Conservation (phyloP, 2,329 filamentous ascomycete species). For the Exophiala aquamarina region DNA sequence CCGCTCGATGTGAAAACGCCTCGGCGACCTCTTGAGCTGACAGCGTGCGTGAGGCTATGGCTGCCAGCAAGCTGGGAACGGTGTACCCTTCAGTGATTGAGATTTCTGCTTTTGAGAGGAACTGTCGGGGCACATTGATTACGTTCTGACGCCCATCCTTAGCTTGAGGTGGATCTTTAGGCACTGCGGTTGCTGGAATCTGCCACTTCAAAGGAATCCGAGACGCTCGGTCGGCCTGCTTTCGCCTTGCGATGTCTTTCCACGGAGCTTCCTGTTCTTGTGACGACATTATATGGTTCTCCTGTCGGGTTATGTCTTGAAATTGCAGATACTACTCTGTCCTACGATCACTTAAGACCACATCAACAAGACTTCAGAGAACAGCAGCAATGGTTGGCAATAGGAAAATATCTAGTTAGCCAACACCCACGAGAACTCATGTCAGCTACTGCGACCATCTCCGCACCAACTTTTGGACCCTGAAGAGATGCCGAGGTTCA, state of each 20-base stretch:
- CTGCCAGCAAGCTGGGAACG: conserved; percentile 37
- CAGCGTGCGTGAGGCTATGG: conserved; percentile 36
- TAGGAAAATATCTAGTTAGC: too few species aligned
- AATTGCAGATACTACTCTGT: too few species aligned
- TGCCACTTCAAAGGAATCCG: conserved; percentile 42
- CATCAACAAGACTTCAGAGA: too few species aligned
- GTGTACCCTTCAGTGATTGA: conserved; percentile 57
- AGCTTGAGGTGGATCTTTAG: conserved; percentile 23
- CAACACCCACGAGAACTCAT: too few species aligned
- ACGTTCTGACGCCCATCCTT: conserved; percentile 34
- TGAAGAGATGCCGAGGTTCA: too few species aligned
- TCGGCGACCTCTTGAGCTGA: conserved; percentile 47
- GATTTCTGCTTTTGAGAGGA: conserved; percentile 54
- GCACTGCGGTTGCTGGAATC: conserved; percentile 31
- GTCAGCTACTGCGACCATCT: too few species aligned
- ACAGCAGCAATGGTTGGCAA: too few species aligned
- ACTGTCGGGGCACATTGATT: conserved; percentile 51
- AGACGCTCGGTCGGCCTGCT: conserved; percentile 39
- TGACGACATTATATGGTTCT: conserved; percentile 12
- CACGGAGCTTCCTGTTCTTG: conserved; percentile 19
- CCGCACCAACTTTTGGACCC: too few species aligned
- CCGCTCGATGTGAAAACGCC: conserved; percentile 54
- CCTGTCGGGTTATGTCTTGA: too few species aligned
- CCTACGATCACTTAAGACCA: too few species aligned
- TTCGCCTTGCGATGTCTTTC: conserved; percentile 36